phyloP scores from a whole-genome alignment of 1,139 yeast genomes.

The Pneumocystis sp. region DNA sequence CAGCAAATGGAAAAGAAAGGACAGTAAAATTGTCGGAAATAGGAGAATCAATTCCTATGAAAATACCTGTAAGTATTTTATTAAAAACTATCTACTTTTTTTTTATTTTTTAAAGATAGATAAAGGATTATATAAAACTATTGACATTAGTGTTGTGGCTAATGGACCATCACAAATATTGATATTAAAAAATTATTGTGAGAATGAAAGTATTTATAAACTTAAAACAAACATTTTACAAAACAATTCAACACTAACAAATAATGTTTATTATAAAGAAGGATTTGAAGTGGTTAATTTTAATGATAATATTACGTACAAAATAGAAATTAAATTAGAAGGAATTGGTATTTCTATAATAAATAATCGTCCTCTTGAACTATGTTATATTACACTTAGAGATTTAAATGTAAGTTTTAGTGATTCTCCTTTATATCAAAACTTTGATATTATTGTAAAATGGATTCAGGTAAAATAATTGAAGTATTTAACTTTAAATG shows the following conservation, averaged over 20 bases:
- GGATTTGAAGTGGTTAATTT: slow-evolving; percentile 22
- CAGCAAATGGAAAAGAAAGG: slow-evolving; percentile 57
- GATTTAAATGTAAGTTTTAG: slow-evolving; percentile 72
- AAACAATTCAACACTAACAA: slow-evolving; percentile 16
- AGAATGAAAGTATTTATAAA: slow-evolving; percentile 20
- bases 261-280: slow-evolving; percentile 16
- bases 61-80: slow-evolving; percentile 22
- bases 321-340: slow-evolving; percentile 52
- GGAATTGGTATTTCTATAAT: slow-evolving; percentile 83
- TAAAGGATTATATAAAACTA: slow-evolving; percentile 31
- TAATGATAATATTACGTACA: slow-evolving; percentile 53
- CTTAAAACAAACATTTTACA: slow-evolving; percentile 54
- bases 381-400: slow-evolving; percentile 63
- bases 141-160: slow-evolving; percentile 78
- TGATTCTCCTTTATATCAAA: slow-evolving; percentile 74
- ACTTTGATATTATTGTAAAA: slow-evolving; percentile 62
- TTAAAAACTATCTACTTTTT: background rate
- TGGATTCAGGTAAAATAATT: slow-evolving; percentile 51
- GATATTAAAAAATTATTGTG: slow-evolving; percentile 69
- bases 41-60: slow-evolving; percentile 79
- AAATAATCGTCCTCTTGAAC: slow-evolving; percentile 55
- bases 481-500: background rate
- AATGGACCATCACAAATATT: slow-evolving; percentile 91
- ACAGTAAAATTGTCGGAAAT: slow-evolving; percentile 79
- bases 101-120: slow-evolving; percentile 5